Conservation (phyloP, 495 filamentous ascomycete genomes). For the Aspergillus ellipticus region DNA sequence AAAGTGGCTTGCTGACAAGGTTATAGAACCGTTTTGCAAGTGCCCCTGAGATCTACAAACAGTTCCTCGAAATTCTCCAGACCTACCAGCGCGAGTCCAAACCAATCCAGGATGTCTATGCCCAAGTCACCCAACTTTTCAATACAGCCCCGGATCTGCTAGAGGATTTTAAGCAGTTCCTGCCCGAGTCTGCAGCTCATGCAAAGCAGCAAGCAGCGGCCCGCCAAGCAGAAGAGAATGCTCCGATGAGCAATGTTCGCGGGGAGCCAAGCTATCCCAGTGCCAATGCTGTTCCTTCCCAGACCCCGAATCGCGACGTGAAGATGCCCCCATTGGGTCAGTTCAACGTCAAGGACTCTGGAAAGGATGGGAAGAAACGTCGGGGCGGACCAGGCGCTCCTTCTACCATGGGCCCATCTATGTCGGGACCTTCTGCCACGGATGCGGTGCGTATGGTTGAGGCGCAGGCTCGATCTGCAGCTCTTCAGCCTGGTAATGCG, state of each 20-base stretch:
- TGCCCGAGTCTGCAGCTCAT: conserved; percentile 93
- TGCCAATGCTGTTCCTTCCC: conserved; percentile 38
- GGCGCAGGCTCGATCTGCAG: conserved; percentile 26
- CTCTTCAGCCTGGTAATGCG: conserved; percentile 38
- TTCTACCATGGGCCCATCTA: conserved; percentile 22
- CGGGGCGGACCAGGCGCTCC: conserved; percentile 45
- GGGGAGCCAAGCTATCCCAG: conserved; percentile 47
- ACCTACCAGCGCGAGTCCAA: conserved; percentile 98
- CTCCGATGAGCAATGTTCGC: conserved; percentile 57
- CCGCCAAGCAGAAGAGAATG: conserved; percentile 64
- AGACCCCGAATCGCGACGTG: conserved; percentile 51
- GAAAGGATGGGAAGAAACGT: conserved; percentile 80
- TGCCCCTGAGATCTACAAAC: conserved; percentile 98
- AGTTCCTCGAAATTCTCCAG: conserved; percentile 97
- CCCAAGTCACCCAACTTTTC: conserved; percentile 93
- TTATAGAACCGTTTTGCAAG: conserved; percentile 86
- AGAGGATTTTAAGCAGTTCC: conserved; percentile 98
- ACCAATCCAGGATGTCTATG: conserved; percentile 97
- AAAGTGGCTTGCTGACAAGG: background rate
- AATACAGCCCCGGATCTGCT: conserved; percentile 91
- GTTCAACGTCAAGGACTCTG: conserved; percentile 67
- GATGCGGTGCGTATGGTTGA: conserved; percentile 39
- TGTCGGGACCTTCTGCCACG: conserved; percentile 29
- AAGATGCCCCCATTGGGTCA: conserved; percentile 94
- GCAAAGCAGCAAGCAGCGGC: conserved; percentile 65